A percentile compares a stretch with the other conserved stretches of the same genome.
These are phyloP conservation scores for Bipolaris sorokiniana DNA, from an alignment of 2,329 filamentous ascomycete species.

Conservation along the genomic window DNA sequence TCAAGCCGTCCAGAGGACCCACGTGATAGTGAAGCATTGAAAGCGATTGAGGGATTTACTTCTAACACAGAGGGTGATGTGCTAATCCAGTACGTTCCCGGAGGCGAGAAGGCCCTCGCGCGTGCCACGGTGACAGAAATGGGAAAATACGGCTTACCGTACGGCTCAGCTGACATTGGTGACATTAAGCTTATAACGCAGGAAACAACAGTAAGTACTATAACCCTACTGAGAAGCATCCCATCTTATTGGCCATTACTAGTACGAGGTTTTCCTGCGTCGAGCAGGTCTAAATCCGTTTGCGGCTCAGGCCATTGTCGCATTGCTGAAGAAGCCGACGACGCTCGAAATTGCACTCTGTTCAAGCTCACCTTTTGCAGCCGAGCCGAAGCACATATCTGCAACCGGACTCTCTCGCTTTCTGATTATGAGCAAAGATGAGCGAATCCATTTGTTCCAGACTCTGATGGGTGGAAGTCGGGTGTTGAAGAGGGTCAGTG, in stretches of 20 bases:
- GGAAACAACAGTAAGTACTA: constrained; percentile 58
- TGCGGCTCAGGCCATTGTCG: constrained; percentile 70
- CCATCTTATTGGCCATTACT: neutral
- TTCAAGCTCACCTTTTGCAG: constrained; percentile 7
- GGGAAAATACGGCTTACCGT: constrained; percentile 43
- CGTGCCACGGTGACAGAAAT: constrained; percentile 42
- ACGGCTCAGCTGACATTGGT: constrained; percentile 36
- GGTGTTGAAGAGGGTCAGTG: constrained; percentile 60
- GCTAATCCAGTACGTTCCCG: constrained; percentile 47
- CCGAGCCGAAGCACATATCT: neutral
- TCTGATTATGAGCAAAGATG: constrained; percentile 60
- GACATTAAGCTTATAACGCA: constrained; percentile 55
- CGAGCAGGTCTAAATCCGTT: constrained; percentile 72
- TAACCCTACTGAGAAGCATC: neutral
- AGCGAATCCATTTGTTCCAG: constrained; percentile 60
- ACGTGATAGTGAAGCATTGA: constrained; percentile 55
- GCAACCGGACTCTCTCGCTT: constrained; percentile 60
- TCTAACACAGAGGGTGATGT: constrained; percentile 49
- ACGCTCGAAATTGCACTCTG: constrained; percentile 12
- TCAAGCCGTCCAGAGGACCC: constrained; percentile 35
- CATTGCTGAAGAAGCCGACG: constrained; percentile 37
- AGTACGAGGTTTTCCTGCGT: constrained; percentile 72
- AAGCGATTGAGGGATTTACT: constrained; percentile 60
- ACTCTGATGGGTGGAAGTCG: constrained; percentile 60
- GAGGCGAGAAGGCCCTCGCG: constrained; percentile 51